phyloP scores from a whole-genome alignment of 2,329 filamentous ascomycete species.

The Cladophialophora immunda region DNA sequence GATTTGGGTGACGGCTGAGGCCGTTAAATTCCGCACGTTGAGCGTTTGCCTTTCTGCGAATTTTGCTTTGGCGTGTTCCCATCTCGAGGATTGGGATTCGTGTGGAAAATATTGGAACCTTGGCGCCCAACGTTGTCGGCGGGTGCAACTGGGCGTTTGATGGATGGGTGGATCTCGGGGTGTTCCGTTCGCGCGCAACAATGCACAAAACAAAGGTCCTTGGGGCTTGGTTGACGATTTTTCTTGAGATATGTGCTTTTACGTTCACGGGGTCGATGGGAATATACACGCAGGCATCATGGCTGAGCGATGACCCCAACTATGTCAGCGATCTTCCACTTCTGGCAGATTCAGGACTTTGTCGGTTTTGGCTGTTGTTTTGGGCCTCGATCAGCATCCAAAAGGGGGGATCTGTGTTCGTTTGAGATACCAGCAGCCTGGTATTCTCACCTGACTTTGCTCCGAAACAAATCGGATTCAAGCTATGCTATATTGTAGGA shows the following conservation, averaged over 20 bases:
- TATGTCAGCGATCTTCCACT: not conserved
- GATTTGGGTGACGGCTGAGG: conserved; percentile 27
- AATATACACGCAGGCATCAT: not conserved
- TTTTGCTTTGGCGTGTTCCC: not conserved
- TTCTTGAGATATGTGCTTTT: not conserved
- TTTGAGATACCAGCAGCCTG: conserved; percentile 6
- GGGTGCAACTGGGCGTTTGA: not conserved
- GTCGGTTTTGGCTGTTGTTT: not conserved
- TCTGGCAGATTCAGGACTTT: not conserved
- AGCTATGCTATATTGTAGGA: not conserved
- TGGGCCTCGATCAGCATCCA: not conserved
- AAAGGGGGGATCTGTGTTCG: not conserved
- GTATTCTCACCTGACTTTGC: not conserved
- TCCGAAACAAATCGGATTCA: not conserved
- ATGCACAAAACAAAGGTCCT: not conserved
- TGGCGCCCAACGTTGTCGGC: not conserved
- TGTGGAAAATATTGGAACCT: not conserved
- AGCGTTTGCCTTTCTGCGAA: not conserved
- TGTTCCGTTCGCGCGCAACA: not conserved
- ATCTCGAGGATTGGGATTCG: not conserved
- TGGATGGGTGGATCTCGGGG: not conserved
- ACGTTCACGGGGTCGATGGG: not conserved
- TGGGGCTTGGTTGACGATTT: not conserved
- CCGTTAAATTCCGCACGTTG: not conserved
- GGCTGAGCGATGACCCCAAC: not conserved